These are phyloP conservation scores for Aureobasidium sp. DNA, from an alignment of 2,329 filamentous ascomycete species.

Conservation along the genomic window DNA sequence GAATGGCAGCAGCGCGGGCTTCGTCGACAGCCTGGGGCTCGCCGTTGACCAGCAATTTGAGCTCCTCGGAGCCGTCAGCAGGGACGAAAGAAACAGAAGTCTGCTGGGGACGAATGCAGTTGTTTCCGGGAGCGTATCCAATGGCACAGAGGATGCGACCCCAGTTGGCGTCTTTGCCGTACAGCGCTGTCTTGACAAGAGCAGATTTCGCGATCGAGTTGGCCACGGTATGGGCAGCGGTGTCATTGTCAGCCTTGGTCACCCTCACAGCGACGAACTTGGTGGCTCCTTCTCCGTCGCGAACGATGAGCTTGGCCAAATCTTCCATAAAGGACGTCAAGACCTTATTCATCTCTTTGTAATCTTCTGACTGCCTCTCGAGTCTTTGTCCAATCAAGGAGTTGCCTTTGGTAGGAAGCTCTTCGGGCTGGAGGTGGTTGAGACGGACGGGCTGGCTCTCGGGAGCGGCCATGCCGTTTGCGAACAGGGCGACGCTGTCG, in stretches of 20 bases:
- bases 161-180: slow-evolving; percentile 98
- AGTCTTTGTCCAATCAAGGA: neutral
- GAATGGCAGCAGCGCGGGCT: slow-evolving; percentile 65
- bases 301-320: slow-evolving; percentile 85
- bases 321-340: slow-evolving; percentile 74
- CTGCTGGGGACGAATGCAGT: slow-evolving; percentile 58
- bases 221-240: slow-evolving; percentile 70
- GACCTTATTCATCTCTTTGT: slow-evolving; percentile 60
- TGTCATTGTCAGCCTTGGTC: slow-evolving; percentile 60
- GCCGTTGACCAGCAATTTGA: slow-evolving; percentile 70
- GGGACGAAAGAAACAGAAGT: slow-evolving; percentile 76
- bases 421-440: neutral
- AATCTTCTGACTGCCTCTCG: slow-evolving; percentile 45
- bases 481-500: slow-evolving; percentile 89
- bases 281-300: slow-evolving; percentile 93
- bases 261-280: slow-evolving; percentile 96
- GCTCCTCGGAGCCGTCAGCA: slow-evolving; percentile 65
- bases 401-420: neutral
- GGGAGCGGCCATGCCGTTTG: slow-evolving; percentile 72
- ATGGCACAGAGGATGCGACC: slow-evolving; percentile 92
- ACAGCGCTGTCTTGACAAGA: slow-evolving; percentile 93
- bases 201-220: slow-evolving; percentile 84
- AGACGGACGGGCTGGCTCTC: neutral
- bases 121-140: slow-evolving; percentile 65
- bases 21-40: slow-evolving; percentile 78